Conservation (phyloP, 805 yeast species). For the Saccharomycopsis vini region DNA sequence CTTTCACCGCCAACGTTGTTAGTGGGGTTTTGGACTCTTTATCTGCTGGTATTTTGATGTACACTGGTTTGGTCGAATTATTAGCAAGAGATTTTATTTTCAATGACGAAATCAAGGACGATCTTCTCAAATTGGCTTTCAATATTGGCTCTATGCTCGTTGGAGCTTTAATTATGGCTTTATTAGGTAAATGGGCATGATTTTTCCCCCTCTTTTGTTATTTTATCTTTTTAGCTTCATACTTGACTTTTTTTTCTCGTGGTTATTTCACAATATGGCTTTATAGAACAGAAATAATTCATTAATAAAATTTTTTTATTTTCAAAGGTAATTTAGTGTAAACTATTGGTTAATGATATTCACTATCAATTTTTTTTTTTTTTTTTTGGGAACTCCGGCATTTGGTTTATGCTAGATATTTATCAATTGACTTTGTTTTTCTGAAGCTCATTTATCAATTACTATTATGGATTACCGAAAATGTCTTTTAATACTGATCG, state of each 20-base stretch:
- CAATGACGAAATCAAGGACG: constrained; percentile 31
- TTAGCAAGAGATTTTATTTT: constrained; percentile 65
- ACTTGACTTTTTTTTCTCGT: neutral
- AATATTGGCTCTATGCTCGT: constrained; percentile 37
- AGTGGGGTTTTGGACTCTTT: constrained; percentile 61
- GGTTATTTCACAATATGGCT: too few species aligned
- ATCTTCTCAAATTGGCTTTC: constrained; percentile 32
- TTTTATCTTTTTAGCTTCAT: neutral
- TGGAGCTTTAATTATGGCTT: constrained; percentile 67
- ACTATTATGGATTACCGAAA: too few species aligned
- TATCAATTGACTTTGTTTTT: too few species aligned
- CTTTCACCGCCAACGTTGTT: constrained; percentile 45
- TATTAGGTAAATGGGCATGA: constrained; percentile 65
- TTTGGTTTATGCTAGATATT: too few species aligned
- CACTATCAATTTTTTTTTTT: too few species aligned
- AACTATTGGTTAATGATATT: too few species aligned
- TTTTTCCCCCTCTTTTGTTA: neutral
- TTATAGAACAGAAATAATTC: too few species aligned
- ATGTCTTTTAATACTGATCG: too few species aligned
- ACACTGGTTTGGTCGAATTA: constrained; percentile 67
- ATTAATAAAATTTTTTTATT: too few species aligned
- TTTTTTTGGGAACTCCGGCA: too few species aligned
- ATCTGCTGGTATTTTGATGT: constrained; percentile 63
- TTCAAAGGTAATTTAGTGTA: too few species aligned
- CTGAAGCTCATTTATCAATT: too few species aligned